phyloP scores from a whole-genome alignment of 164 flowering plant species.

The Cinnamomum chago region DNA sequence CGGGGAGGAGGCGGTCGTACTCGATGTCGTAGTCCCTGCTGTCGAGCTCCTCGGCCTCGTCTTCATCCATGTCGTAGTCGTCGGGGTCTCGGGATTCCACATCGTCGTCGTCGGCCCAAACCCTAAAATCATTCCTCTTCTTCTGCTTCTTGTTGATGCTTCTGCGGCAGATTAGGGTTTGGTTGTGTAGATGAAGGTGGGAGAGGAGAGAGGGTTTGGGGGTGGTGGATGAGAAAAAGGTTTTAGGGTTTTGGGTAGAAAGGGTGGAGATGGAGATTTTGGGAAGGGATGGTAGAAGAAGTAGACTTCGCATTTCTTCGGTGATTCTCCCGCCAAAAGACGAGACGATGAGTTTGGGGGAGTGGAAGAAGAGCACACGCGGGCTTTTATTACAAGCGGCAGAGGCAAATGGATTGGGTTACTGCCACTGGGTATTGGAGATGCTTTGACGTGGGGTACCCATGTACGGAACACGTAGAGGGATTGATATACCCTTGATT shows the following conservation, averaged over 20 bases:
- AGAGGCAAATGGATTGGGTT: too few species aligned
- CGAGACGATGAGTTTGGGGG: too few species aligned
- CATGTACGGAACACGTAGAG: too few species aligned
- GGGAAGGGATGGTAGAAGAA: background rate
- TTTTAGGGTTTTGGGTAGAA: background rate
- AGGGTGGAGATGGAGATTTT: background rate
- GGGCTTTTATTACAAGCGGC: too few species aligned
- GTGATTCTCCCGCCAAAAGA: background rate
- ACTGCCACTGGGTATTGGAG: too few species aligned
- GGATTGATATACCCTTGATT: too few species aligned
- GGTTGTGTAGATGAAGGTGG: background rate
- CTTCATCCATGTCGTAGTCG: slow-evolving; percentile 78
- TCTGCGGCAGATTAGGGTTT: background rate
- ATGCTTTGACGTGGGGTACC: too few species aligned
- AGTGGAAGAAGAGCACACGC: too few species aligned
- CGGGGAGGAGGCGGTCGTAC: slow-evolving; percentile 46
- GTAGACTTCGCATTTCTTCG: background rate
- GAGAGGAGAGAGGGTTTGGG: background rate
- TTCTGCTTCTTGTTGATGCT: background rate
- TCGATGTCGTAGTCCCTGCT: slow-evolving; percentile 89
- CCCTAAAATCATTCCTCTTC: slow-evolving; percentile 26
- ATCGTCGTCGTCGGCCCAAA: slow-evolving; percentile 70
- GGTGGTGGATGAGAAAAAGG: background rate
- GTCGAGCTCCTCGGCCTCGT: slow-evolving; percentile 82
- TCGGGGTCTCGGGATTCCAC: slow-evolving; percentile 52